Evolutionary conservation across 148 eudicot genomes (phyloP).

Genomic region (Vaccinium darrowii): DNA sequence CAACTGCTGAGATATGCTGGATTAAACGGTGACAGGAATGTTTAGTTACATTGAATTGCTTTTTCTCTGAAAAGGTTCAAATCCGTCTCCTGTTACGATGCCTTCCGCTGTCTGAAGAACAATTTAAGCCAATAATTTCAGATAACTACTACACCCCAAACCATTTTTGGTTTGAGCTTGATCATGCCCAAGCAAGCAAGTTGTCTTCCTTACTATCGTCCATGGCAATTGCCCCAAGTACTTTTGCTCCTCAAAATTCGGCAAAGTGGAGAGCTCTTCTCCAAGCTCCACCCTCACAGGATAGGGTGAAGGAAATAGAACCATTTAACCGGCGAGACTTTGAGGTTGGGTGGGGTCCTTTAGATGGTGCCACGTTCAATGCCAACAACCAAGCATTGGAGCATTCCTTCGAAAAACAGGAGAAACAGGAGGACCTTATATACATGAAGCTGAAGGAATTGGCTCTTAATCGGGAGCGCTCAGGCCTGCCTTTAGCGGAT

Average conservation of each 20-base stretch:
- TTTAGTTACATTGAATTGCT: not conserved
- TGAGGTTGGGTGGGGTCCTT: conserved; percentile 20
- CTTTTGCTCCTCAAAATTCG: conserved; percentile 23
- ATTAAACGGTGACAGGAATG: not conserved
- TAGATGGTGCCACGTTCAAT: conserved; percentile 26
- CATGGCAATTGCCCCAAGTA: conserved; percentile 44
- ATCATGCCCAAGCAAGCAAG: conserved; percentile 62
- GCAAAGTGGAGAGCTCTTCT: conserved; percentile 26
- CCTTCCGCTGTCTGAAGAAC: conserved; percentile 50
- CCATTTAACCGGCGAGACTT: conserved; percentile 19
- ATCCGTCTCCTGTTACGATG: conserved; percentile 45
- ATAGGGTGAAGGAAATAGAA: conserved; percentile 26
- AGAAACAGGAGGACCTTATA: conserved; percentile 39
- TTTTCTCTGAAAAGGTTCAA: conserved; percentile 48
- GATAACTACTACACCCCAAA: conserved; percentile 50
- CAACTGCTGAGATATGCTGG: conserved; percentile 2
- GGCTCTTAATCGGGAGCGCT: conserved; percentile 31
- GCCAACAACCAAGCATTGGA: conserved; percentile 23
- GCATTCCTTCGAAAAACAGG: conserved; percentile 24
- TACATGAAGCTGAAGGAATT: conserved; percentile 49
- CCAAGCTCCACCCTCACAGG: conserved; percentile 21
- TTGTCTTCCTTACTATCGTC: conserved; percentile 49
- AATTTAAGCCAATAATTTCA: conserved; percentile 56
- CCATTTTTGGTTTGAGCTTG: conserved; percentile 77
- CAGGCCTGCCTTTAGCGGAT: conserved; percentile 18